Evolutionary conservation across 1,284 basidiomycete species (phyloP), one percentile per base, ranked within the genome.

Genomic region (Wolfiporia cocos): DNA sequence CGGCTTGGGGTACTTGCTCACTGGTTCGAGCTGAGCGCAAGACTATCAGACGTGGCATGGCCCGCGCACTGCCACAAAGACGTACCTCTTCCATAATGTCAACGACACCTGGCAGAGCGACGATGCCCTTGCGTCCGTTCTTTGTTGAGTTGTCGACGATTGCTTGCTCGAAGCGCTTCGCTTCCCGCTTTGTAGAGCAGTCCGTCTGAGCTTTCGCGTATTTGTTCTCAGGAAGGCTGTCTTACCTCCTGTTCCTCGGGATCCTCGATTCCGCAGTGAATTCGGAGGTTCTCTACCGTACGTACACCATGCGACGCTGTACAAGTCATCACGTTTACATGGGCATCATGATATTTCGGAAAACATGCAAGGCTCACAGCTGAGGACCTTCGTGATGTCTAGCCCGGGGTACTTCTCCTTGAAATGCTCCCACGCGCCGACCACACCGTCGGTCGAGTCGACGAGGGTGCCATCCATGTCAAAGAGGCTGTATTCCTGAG

Each of bases 391-490:
- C 19, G 73, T 53, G 14, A 86, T 71, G 52, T 86, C 72, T 43
- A 88, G 71, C 24, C 61, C 61, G 4, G 81, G 77, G 54, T 87
- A 88, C 39, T 67, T 69, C 55, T 78, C 58, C 40, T 70, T 69
- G 60, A 88, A 87, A 3, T 66, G 56, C 41, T 78, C 65, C 86
- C 86, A 88, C 35, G 86, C 85, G 35, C 81, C 84, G n/a, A 75
- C 65, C 28, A 88, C 81, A 34, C 82, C 84, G 24, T 73, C 72
- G 14, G 81, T 85, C 23, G 81, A 85, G 59, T 87, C 80, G 41
- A 88, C 71, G 40, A 88, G 66, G 24, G 86, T 89, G 43, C 84
- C 84, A 58, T 86, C 85, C 84, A 86, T 87, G 58, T 87, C 84
- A 55, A 85, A 85, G 12, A 86, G 66, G 47, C 83, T 85, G 48